A percentile compares a stretch with the other conserved stretches of the same genome.
Conservation (phyloP, 2,329 filamentous ascomycete species). For the Daldinia sp. region DNA sequence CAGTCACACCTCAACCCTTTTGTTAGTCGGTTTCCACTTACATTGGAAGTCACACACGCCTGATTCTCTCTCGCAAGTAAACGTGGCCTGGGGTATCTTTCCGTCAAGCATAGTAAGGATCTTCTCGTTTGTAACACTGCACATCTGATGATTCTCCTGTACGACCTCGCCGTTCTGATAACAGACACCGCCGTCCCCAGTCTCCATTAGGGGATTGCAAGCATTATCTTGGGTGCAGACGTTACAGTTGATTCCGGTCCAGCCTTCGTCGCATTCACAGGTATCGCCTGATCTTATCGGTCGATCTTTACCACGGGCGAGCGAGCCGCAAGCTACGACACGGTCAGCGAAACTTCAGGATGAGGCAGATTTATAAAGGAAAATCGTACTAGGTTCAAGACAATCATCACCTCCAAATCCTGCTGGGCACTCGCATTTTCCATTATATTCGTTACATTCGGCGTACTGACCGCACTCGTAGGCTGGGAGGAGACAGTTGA, state of each 20-base stretch:
- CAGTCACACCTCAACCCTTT: constrained; percentile 2
- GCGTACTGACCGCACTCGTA: constrained; percentile 93
- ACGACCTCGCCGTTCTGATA: constrained; percentile 91
- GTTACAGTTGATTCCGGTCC: constrained; percentile 98
- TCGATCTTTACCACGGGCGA: constrained; percentile 81
- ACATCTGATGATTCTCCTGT: constrained; percentile 96
- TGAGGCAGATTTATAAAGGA: not conserved
- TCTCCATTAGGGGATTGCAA: constrained; percentile 88
- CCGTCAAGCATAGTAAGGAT: constrained; percentile 87
- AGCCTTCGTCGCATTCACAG: constrained; percentile 91
- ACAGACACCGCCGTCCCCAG: constrained; percentile 83
- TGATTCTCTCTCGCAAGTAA: constrained; percentile 81
- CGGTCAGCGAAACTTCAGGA: constrained; percentile 23
- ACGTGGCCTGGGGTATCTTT: constrained; percentile 91
- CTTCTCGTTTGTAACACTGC: constrained; percentile 94
- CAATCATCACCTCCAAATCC: constrained; percentile 97
- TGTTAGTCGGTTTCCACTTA: constrained; percentile 52
- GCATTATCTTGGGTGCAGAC: constrained; percentile 86
- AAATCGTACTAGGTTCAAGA: constrained; percentile 72
- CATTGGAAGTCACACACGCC: constrained; percentile 94
- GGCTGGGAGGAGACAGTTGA: constrained; percentile 95
- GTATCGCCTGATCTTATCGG: constrained; percentile 73
- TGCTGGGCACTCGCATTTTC: constrained; percentile 89
- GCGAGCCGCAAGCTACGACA: constrained; percentile 78
- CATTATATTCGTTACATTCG: constrained; percentile 86